phyloP scores from a whole-genome alignment of 352 stramenopile genomes.

The Globisporangium acanthophoron region DNA sequence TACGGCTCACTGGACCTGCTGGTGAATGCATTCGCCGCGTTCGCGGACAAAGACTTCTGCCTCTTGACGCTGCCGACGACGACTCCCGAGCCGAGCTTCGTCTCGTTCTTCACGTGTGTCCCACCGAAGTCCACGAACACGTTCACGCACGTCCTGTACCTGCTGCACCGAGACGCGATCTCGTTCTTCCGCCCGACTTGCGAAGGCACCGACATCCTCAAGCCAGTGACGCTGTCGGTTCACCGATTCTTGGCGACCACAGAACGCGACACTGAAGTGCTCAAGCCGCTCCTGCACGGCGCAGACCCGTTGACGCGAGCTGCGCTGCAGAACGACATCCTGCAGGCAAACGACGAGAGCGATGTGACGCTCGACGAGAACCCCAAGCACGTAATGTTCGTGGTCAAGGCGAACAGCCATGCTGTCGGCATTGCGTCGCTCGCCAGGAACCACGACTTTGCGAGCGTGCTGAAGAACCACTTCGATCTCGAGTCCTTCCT shows the following conservation, averaged over 20 bases:
- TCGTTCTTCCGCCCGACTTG: constrained; percentile 43
- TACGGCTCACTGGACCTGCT: constrained; percentile 38
- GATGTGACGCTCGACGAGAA: constrained; percentile 69
- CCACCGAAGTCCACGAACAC: constrained; percentile 31
- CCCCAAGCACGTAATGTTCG: constrained; percentile 51
- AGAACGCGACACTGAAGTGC: constrained; percentile 9
- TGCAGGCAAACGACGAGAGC: constrained; percentile 33
- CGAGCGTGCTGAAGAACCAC: constrained; percentile 43
- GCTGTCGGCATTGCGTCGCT: constrained; percentile 41
- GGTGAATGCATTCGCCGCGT: constrained; percentile 43
- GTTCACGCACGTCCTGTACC: constrained; percentile 54
- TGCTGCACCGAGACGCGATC: constrained; percentile 50
- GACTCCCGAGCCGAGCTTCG: constrained; percentile 35
- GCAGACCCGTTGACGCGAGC: constrained; percentile 25
- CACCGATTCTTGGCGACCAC: constrained; percentile 21
- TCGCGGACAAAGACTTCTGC: constrained; percentile 47
- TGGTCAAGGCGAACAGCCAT: constrained; percentile 41
- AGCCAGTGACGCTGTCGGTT: constrained; percentile 28
- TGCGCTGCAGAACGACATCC: constrained; percentile 31
- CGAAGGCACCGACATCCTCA: constrained; percentile 21
- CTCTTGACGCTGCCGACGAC: constrained; percentile 51
- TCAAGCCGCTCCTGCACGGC: constrained; percentile 14
- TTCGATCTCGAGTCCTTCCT: constrained; percentile 68
- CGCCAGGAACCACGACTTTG: constrained; percentile 37
- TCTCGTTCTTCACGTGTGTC: constrained; percentile 40